Base-by-base conservation (phyloP, 345 rosid species). In the Rhizophora apiculata region DNA sequence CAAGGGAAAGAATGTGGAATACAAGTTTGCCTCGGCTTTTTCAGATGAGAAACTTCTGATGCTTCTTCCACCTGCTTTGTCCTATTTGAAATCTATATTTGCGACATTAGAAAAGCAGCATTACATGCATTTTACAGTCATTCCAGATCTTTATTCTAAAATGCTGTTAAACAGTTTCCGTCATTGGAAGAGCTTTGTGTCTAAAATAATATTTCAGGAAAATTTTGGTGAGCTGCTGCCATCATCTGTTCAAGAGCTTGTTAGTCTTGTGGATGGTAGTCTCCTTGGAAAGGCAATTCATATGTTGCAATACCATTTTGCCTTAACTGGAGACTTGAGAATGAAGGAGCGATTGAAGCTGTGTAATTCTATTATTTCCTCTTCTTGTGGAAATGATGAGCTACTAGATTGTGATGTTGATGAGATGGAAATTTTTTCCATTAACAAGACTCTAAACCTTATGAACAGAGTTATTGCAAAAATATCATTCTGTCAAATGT, bases 11-110 rank as follows among this genome's bases (percentile, higher is more conserved):
- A 51, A 49, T 65, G 63, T 63, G 64, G 63, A 56, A 36, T 68
- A 64, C 32, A 62, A 58, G 52, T 51, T 75, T 73, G 76, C 36
- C 66, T 60, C 51, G 68, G 63, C 75, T 54, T 79, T 86, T 76
- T 83, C 92, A 64, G 80, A 81, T 77, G 85, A 79, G 78, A 86
- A 89, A 58, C 76, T 81, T 43, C 65, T 88, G 68, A 72, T 82
- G 86, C 89, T 89, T 70, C 90, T 94, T 59, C 97, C 99, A 63
- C 84, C 88, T 69, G 84, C 82, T 62, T 73, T 85, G 67, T 86
- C 86, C 22, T 89, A 85, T 75, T 53, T 87, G 77, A 67, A 79
- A 66, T 80, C 86, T 13, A 60, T 70, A 71, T 65, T 78, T 74
- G 53, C 70, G 69, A 85, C 81, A 78, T 84, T 78, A 56, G 85